Conservation (phyloP, 345 rosid genomes). For the Rubroshorea leprosula region DNA sequence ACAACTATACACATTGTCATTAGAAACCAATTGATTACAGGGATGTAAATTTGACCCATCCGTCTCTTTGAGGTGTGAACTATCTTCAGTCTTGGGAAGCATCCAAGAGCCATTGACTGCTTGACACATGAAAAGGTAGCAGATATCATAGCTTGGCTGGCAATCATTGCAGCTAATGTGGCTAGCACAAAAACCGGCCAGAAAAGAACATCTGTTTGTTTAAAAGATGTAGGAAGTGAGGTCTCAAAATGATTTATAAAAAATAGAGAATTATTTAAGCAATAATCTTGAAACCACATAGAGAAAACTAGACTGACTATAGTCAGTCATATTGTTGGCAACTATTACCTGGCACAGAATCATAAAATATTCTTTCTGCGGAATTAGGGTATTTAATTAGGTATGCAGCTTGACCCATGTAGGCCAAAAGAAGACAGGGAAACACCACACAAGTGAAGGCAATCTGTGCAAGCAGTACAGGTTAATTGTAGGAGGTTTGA, state of each 20-base stretch:
- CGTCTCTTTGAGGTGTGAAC: constrained; percentile 78
- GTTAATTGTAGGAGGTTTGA: neutral
- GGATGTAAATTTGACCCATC: constrained; percentile 95
- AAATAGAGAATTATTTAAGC: neutral
- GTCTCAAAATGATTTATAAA: constrained; percentile 4
- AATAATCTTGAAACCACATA: neutral
- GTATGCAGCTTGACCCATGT: constrained; percentile 94
- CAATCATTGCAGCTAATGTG: constrained; percentile 85
- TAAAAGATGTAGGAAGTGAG: constrained; percentile 17
- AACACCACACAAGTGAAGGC: constrained; percentile 83
- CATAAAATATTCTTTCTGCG: constrained; percentile 64
- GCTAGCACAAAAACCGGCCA: constrained; percentile 92
- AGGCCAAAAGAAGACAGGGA: constrained; percentile 92
- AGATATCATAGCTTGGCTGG: constrained; percentile 99
- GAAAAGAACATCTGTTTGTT: constrained; percentile 58
- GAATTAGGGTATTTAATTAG: constrained; percentile 63
- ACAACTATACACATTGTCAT: constrained; percentile 88
- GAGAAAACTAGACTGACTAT: neutral
- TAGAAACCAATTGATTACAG: constrained; percentile 83
- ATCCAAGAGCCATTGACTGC: constrained; percentile 96
- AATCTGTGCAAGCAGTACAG: constrained; percentile 38
- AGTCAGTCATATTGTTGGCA: no score
- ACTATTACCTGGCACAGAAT: constrained; percentile 81
- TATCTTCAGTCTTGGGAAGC: constrained; percentile 94
- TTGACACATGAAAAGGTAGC: constrained; percentile 95